Percentiles rank a stretch among this genome's conserved stretches.
Conservation (phyloP, 2,329 filamentous ascomycete species). For the Fusarium compactum region DNA sequence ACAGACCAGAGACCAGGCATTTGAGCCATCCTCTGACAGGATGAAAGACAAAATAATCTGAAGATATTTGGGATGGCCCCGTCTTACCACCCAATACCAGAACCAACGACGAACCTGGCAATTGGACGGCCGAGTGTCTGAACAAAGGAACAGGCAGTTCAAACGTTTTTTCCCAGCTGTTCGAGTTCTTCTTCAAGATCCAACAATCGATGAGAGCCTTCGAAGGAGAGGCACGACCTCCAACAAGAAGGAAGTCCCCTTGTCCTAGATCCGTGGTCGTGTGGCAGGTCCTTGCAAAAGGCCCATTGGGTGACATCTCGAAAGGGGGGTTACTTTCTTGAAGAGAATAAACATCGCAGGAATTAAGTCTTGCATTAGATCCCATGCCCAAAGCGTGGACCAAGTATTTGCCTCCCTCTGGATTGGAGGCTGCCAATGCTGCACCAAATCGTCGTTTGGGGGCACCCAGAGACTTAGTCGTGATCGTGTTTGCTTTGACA, state of each 20-base stretch:
- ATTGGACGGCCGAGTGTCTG: constrained; percentile 74
- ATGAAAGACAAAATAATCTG: constrained; percentile 66
- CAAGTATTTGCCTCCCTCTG: constrained; percentile 58
- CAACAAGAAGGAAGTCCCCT: constrained; percentile 73
- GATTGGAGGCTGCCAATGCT: constrained; percentile 56
- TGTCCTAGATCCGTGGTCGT: constrained; percentile 75
- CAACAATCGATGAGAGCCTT: constrained; percentile 79
- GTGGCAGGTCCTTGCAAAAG: constrained; percentile 74
- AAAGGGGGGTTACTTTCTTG: constrained; percentile 33
- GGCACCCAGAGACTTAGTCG: constrained; percentile 22
- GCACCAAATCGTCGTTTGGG: constrained; percentile 71
- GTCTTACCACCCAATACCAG: constrained; percentile 74
- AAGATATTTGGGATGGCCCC: constrained; percentile 60
- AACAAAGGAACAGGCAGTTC: constrained; percentile 79
- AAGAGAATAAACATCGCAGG: constrained; percentile 63
- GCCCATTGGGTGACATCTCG: constrained; percentile 49
- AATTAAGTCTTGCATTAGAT: constrained; percentile 58
- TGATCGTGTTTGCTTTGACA: constrained; percentile 21
- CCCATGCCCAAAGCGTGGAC: constrained; percentile 60
- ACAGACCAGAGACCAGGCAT: constrained; percentile 54
- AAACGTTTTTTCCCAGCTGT: constrained; percentile 72
- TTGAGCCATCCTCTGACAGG: constrained; percentile 60
- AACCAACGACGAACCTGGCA: constrained; percentile 62
- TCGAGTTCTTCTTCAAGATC: constrained; percentile 68
- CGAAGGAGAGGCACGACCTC: constrained; percentile 83